These are phyloP conservation scores for Lachancea fermentati DNA, from an alignment of 805 yeast genomes.

Conservation along the genomic window DNA sequence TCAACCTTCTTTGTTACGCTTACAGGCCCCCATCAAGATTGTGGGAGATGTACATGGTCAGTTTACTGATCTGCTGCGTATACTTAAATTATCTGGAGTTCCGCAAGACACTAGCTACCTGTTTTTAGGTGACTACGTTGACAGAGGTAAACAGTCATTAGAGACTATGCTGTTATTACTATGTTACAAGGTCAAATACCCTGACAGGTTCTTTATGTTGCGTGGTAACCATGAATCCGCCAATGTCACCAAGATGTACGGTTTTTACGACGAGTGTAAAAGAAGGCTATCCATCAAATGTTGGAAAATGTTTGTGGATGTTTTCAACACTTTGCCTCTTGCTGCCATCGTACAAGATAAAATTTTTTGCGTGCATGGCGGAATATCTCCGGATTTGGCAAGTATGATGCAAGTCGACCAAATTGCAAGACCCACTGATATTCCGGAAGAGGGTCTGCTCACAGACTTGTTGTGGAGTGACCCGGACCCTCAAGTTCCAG, in stretches of 20 bases:
- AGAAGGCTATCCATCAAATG: slow-evolving; percentile 83
- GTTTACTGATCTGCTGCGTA: slow-evolving; percentile 81
- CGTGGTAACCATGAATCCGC: slow-evolving; percentile 98
- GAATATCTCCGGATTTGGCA: slow-evolving; percentile 65
- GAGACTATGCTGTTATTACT: slow-evolving; percentile 85
- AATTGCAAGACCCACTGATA: slow-evolving; percentile 74
- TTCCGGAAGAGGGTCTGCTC: slow-evolving; percentile 71
- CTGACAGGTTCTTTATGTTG: slow-evolving; percentile 87
- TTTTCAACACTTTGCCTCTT: slow-evolving; percentile 90
- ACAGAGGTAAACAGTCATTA: slow-evolving; percentile 91
- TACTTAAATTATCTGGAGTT: slow-evolving; percentile 90
- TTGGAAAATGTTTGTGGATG: slow-evolving; percentile 92
- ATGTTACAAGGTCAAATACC: slow-evolving; percentile 93
- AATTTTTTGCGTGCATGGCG: slow-evolving; percentile 87
- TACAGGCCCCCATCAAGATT: slow-evolving; percentile 74
- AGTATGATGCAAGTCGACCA: slow-evolving; percentile 58
- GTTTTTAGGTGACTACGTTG: slow-evolving; percentile 95
- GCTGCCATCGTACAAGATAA: slow-evolving; percentile 94
- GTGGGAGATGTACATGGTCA: slow-evolving; percentile 97
- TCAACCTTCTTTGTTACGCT: slow-evolving; percentile 59
- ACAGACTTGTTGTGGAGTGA: slow-evolving; percentile 83
- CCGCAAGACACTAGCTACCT: slow-evolving; percentile 91
- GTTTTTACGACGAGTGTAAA: slow-evolving; percentile 97
- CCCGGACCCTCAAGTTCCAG: slow-evolving; percentile 50
- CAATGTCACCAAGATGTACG: slow-evolving; percentile 91